A percentile compares a stretch with the other conserved stretches of the same genome.
Evolutionary conservation across 306 rosid genomes (phyloP).

Genomic region (Cajanus cajan): DNA sequence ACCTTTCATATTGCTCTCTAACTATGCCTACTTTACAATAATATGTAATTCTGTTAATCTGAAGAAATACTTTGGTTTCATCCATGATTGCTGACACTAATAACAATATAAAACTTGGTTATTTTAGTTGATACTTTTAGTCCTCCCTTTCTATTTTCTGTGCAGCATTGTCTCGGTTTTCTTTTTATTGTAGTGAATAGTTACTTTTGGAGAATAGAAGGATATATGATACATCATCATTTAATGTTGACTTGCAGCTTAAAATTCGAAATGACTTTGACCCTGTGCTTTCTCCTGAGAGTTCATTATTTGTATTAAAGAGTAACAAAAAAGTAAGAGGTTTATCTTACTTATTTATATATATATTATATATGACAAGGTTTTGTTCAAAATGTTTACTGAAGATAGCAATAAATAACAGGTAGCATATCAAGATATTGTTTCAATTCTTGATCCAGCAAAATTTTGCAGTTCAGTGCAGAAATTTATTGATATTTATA

Average conservation of each 20-base stretch:
- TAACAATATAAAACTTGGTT: conserved; percentile 15
- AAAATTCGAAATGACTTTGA: conserved; percentile 99
- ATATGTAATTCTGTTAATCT: conserved; percentile 7
- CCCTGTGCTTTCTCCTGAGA: conserved; percentile 98
- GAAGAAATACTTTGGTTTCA: conserved; percentile 4
- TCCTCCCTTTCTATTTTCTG: not conserved
- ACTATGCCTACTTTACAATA: conserved; percentile 12
- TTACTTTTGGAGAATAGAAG: conserved; percentile 19
- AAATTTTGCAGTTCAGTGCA: conserved; percentile 96
- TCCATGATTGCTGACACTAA: conserved; percentile 21
- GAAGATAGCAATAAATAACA: conserved; percentile 43
- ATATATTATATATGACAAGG: conserved; percentile 10
- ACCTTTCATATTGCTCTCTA: conserved; percentile 8
- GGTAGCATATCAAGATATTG: conserved; percentile 90
- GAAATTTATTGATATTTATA: conserved; percentile 89
- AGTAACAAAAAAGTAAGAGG: conserved; percentile 80
- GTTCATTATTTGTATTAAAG: conserved; percentile 94
- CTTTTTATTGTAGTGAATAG: not conserved
- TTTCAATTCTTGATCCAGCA: conserved; percentile 84
- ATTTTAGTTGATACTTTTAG: conserved; percentile 15
- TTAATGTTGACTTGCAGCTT: conserved; percentile 61
- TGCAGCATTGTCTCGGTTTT: too few species aligned
- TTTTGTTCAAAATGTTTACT: conserved; percentile 25
- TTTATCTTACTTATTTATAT: not conserved
- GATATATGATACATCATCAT: conserved; percentile 10